Evolutionary conservation across 495 filamentous ascomycete genomes (phyloP), one percentile per base, ranked within the genome.

Genomic region (Tetracladium setigerum): DNA sequence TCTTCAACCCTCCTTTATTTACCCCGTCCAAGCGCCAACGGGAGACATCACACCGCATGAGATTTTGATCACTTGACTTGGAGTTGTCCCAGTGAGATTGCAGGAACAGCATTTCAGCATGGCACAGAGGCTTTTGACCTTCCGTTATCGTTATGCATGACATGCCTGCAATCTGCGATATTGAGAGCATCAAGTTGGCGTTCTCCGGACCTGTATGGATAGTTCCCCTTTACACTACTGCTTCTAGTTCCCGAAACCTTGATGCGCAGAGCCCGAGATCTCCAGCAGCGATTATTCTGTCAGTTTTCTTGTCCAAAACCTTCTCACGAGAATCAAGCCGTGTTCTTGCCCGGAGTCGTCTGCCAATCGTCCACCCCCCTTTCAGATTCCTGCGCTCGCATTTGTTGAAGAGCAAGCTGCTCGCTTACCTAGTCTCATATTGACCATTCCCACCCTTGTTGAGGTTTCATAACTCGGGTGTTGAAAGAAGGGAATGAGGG

Each of bases 11-110:
- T 46, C 37, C 51, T 57, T 43, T 45, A 45, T 33, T 56, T 57
- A 49, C 48, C 38, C 52, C 55, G 61, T 55, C 54, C 46, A 57
- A 52, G 41, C 51, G 47, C 46, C 43, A 38, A 37, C 15, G 14
- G 30, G 14, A 27, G 19, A 55, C 39, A 49, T 60, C 54, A 62
- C 56, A 51, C 75, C 78, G 82, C 82, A 84, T 84, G 64, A 62
- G 54, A 57, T 73, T 69, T 62, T 68, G 67, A 69, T 86, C 82
- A 86, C 78, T 81, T 84, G 82, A 86, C 77, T 51, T 50, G 14
- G 43, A 30, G n/a, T 38, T 50, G 35, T 49, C 55, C 58, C 58
- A 66, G 53, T 64, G 47, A 59, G 36, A 40, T 52, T 56, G 40
- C 57, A 62, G 55, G 49, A 57, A 62, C 40, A 49, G 38, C 44